Conservation (phyloP, 2,329 filamentous ascomycete species). For the Lecanicillium sp. region DNA sequence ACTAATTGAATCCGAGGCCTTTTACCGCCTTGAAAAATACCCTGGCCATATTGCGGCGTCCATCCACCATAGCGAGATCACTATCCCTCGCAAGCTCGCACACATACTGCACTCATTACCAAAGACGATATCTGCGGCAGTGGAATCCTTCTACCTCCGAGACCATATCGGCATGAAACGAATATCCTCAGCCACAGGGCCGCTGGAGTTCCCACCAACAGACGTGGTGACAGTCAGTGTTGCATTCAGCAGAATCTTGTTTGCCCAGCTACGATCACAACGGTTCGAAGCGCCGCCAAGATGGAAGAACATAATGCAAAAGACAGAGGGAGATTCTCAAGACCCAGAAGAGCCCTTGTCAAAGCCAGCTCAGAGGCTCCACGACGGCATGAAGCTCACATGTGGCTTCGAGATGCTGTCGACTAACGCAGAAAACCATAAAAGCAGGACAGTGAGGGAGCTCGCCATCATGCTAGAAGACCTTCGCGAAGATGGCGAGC, state of each 20-base stretch:
- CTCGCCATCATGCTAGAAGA: constrained; percentile 71
- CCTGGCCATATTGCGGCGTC: constrained; percentile 66
- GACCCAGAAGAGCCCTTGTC: too few relatives aligned
- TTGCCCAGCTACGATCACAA: constrained; percentile 83
- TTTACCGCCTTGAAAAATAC: constrained; percentile 80
- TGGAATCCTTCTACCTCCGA: constrained; percentile 87
- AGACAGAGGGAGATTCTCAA: neutral
- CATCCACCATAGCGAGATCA: constrained; percentile 66
- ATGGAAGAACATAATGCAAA: constrained; percentile 31
- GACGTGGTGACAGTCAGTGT: constrained; percentile 76
- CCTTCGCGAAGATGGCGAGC: constrained; percentile 60
- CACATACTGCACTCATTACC: constrained; percentile 69
- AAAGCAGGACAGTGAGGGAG: constrained; percentile 63
- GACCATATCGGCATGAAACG: constrained; percentile 70
- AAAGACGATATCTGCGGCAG: constrained; percentile 68
- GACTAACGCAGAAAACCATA: constrained; percentile 55
- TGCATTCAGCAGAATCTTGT: constrained; percentile 80
- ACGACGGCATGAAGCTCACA: constrained; percentile 81
- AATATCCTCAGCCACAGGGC: constrained; percentile 46
- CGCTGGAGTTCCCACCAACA: constrained; percentile 59
- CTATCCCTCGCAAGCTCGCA: constrained; percentile 74
- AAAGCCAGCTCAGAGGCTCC: constrained; percentile 24
- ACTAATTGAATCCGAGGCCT: constrained; percentile 78
- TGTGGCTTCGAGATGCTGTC: constrained; percentile 88
- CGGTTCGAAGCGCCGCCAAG: constrained; percentile 59